Evolutionary conservation across 306 rosid genomes (phyloP), one percentile per base, ranked within the genome.

Genomic region (Lathyrus aphaca): DNA sequence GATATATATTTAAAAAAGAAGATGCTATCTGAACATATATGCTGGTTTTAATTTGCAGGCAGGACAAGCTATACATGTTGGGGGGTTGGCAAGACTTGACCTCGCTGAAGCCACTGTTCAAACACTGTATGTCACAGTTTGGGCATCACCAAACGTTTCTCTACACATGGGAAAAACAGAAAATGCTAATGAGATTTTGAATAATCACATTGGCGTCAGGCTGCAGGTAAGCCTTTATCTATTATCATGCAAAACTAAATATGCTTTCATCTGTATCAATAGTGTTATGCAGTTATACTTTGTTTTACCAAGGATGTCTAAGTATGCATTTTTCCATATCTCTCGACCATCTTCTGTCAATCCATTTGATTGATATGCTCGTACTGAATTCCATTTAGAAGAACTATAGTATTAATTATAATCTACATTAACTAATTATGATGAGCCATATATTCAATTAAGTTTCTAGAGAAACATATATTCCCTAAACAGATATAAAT

Each of bases 181-280:
- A 88, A 93, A 90, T 72, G 96, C 98, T 19, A 89, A 90, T 18
- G 97, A 93, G 74, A 85, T 92, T 71, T 87, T 88, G 91, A 84
- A 73, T 62, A 88, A 93, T 74, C 98, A 93, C 58, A 81, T 83
- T 32, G 98, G 98, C 19, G 43, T 86, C 70, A 82, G 96, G 73
- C 72, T 93, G 84, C 96, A 90, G 96, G 96, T 90, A 86, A 68
- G 39, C 66, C 62, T 27, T 68, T 69, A 78, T 45, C 55, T 60
- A 12, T 42, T 35, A 2, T 35, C 8, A 35, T 48, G n/a, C 64
- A 45, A 51, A 21, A 54, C 27, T 38, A 50, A 17, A 11, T 46
- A 64, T 29, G 53, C 10, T 68, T 55, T 57, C 27, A 61, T 67
- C 61, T 29, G 17, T 32, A 51, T 16, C 48, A 3, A 17, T 40